These are phyloP conservation scores for Boletus rubescentipes DNA, from an alignment of 768 basidiomycete genomes.

Conservation along the genomic window DNA sequence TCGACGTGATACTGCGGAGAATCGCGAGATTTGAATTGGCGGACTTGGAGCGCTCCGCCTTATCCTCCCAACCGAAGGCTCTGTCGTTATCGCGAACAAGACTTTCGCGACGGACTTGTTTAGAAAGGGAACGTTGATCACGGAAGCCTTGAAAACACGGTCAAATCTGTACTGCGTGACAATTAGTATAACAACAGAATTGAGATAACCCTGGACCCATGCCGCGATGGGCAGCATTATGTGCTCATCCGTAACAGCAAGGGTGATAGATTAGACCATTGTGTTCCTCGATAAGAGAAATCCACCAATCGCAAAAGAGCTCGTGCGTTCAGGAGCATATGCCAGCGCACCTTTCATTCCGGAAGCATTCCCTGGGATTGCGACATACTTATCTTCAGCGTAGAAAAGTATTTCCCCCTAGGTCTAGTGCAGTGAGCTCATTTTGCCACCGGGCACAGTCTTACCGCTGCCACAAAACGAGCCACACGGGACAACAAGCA, in stretches of 20 bases:
- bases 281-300: conserved; percentile 8
- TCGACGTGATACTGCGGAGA: conserved; percentile 19
- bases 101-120: conserved; percentile 1
- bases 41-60: neutral
- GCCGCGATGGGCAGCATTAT: neutral
- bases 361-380: conserved; percentile 9
- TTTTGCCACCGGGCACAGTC: conserved; percentile 21
- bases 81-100: conserved; percentile 23
- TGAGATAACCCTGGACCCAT: conserved; percentile 1
- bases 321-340: conserved; percentile 7
- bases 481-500: neutral
- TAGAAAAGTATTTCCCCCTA: neutral
- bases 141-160: neutral
- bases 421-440: conserved; percentile 7
- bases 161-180: neutral
- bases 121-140: neutral
- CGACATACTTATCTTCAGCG: conserved; percentile 14
- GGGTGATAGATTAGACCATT: neutral
- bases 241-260: neutral
- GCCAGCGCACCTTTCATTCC: conserved; percentile 14
- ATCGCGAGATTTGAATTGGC: conserved; percentile 2
- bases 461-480: neutral
- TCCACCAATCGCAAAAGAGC: conserved; percentile 28
- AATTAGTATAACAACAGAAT: neutral
- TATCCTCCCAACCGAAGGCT: conserved; percentile 22